Conservation (phyloP, 1,139 yeast species). For the Geotrichum siamense region DNA sequence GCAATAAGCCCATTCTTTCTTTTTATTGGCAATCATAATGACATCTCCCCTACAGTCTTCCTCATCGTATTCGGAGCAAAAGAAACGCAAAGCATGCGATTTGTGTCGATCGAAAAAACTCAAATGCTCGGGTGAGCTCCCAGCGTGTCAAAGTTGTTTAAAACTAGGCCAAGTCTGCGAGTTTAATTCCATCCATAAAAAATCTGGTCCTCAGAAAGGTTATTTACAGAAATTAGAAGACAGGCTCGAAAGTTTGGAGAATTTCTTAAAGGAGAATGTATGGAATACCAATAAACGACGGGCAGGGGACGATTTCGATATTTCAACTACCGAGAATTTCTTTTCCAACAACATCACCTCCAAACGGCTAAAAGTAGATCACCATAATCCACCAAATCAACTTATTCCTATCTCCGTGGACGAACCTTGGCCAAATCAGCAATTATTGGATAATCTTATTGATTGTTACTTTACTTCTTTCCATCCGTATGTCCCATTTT, state of each 20-base stretch:
- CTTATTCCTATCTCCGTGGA: constrained; percentile 19
- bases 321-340: too few species aligned
- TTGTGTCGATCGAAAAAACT: constrained; percentile 31
- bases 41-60: background rate
- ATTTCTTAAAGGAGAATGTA: constrained; percentile 5
- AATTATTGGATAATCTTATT: constrained; percentile 22
- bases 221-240: constrained; percentile 29
- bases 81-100: constrained; percentile 30
- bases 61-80: background rate
- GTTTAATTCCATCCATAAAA: constrained; percentile 25
- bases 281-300: background rate
- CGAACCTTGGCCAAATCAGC: constrained; percentile 26
- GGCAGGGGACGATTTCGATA: too few species aligned
- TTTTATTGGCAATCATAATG: background rate
- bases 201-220: constrained; percentile 32
- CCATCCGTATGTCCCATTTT: constrained; percentile 16
- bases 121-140: constrained; percentile 31
- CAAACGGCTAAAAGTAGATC: background rate
- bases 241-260: constrained; percentile 26
- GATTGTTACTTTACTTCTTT: background rate
- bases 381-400: background rate
- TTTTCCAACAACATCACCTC: too few species aligned
- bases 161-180: constrained; percentile 26
- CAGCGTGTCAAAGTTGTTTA: constrained; percentile 29
- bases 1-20: too few species aligned